These are phyloP conservation scores for Aureobasidium sp. DNA, from an alignment of 2,329 filamentous ascomycete genomes.

Conservation along the genomic window DNA sequence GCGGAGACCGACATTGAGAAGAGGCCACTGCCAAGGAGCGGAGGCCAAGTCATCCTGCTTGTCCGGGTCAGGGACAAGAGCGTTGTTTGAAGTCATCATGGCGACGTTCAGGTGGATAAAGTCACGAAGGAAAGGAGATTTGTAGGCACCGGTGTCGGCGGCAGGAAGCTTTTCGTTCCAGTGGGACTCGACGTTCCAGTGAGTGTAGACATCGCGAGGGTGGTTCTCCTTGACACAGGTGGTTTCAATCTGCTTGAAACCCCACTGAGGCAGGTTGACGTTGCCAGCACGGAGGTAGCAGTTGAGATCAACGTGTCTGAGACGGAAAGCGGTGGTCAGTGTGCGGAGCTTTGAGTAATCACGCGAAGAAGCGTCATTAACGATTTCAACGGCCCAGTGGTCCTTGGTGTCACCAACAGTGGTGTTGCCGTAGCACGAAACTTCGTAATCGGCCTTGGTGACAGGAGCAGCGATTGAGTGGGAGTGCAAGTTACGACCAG, in stretches of 20 bases:
- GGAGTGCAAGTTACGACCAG: conserved; percentile 93
- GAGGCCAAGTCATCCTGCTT: conserved; percentile 98
- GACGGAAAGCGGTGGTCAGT: conserved; percentile 83
- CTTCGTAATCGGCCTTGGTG: conserved; percentile 82
- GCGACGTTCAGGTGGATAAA: conserved; percentile 97
- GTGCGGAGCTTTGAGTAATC: conserved; percentile 82
- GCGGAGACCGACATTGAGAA: conserved; percentile 86
- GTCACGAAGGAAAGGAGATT: conserved; percentile 93
- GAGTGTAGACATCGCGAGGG: conserved; percentile 85
- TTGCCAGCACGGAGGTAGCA: conserved; percentile 96
- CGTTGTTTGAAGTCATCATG: conserved; percentile 99
- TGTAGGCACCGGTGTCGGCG: conserved; percentile 83
- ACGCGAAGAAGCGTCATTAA: conserved; percentile 77
- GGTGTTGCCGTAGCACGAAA: conserved; percentile 90
- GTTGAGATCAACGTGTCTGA: conserved; percentile 70
- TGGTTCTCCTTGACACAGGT: conserved; percentile 92
- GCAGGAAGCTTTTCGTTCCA: conserved; percentile 85
- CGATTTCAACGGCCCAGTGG: conserved; percentile 89
- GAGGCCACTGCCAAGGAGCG: conserved; percentile 96
- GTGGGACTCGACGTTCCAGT: conserved; percentile 98
- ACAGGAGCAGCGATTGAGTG: conserved; percentile 83
- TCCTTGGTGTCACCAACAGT: conserved; percentile 96
- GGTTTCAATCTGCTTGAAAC: conserved; percentile 98
- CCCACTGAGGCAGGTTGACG: conserved; percentile 95
- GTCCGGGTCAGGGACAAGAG: conserved; percentile 91